Evolutionary conservation across 352 stramenopile species (phyloP), one percentile per base, ranked within the genome.

Genomic region (Pythium diclinum): DNA sequence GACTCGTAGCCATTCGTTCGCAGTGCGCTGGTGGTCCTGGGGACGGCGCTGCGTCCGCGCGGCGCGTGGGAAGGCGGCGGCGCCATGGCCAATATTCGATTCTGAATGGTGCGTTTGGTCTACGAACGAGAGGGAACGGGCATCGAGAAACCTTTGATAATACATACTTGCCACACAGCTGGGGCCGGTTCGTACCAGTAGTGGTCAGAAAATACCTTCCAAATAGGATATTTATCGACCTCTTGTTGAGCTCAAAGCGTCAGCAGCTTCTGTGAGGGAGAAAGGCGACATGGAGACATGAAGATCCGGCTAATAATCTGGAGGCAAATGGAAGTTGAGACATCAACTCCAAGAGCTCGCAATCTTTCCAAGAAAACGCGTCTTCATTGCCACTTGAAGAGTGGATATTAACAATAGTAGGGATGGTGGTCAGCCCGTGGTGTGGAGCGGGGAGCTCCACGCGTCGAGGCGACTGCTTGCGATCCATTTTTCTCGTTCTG

Each of bases 121-220:
- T 46, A 1, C 38, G 5, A 4, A 38, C 33, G 2, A 13, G 14
- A 51, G 44, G 44, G 44, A 51, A 51, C 19, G 44, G 44, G 44
- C 44, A 13, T 8, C 13, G 6, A n/a, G 21, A 11, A 57, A 59
- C 59, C 59, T 65, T 3, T 65, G 23, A 25, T 25, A 65, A 58
- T 7, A n/a, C 21, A 59, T 65, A 65, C 21, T 19, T 0, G 21
- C 11, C 48, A 25, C 3, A n/a, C 28, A 6, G 10, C 11, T n/a
- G 7, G 25, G 2, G n/a, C 44, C 19, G 11, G 44, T 30, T 28
- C 30, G 19, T 5, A 11, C 17, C 6, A 9, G 8, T 47, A 11
- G 5, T 4, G 0, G 40, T 23, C 5, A 10, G 14, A 47, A 23
- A 47, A 11, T 47, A 47, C 40, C 40, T 47, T 23, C 4, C 23